phyloP scores from a whole-genome alignment of 1,139 yeast species.

The Debaryomyces psychrophilus region DNA sequence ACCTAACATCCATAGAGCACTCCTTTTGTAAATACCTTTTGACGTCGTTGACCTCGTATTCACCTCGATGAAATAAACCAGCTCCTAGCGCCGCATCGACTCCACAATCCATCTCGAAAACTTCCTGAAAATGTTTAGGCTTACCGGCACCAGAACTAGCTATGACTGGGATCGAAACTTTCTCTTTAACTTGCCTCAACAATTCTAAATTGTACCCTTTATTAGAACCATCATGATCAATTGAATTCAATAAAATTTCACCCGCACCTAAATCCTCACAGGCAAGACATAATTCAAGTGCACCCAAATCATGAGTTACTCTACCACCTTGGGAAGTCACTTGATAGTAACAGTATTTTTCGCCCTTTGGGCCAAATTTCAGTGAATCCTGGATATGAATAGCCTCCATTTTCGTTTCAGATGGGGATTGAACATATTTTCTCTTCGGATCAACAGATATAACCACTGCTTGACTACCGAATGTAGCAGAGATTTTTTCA shows the following conservation, averaged over 20 bases:
- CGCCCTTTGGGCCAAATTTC: conserved; percentile 78
- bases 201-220: conserved; percentile 89
- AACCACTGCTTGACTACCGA: conserved; percentile 96
- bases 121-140: conserved; percentile 88
- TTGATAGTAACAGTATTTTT: conserved; percentile 86
- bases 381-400: conserved; percentile 52
- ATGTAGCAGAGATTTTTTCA: conserved; percentile 86
- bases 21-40: conserved; percentile 59
- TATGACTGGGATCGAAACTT: conserved; percentile 86
- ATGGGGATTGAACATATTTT: conserved; percentile 66
- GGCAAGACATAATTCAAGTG: conserved; percentile 82
- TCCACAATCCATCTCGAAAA: conserved; percentile 68
- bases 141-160: conserved; percentile 97
- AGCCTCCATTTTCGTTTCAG: conserved; percentile 58
- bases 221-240: conserved; percentile 95
- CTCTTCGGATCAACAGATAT: conserved; percentile 96
- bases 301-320: conserved; percentile 86
- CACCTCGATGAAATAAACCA: conserved; percentile 95
- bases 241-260: conserved; percentile 86
- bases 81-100: conserved; percentile 98
- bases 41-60: conserved; percentile 83
- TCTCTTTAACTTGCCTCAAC: conserved; percentile 71
- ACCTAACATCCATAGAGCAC: conserved; percentile 40
- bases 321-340: conserved; percentile 97
- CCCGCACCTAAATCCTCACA: conserved; percentile 97